These are phyloP conservation scores for Rhodosporidiobolus sp. DNA, from an alignment of 768 basidiomycete species.

Conservation along the genomic window DNA sequence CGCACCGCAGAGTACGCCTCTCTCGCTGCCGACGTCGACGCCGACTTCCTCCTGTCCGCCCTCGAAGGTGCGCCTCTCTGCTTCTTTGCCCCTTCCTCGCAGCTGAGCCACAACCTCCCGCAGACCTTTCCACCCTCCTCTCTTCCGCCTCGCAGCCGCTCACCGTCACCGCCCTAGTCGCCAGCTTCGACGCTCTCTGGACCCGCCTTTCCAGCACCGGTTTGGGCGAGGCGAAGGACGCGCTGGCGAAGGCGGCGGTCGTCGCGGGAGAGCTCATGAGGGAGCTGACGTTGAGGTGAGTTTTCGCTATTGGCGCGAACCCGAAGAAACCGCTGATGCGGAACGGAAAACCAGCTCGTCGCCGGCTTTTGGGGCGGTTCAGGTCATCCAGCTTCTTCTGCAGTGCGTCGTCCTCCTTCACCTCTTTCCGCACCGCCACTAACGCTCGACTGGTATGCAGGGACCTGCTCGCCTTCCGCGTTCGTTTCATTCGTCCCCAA, in stretches of 20 bases:
- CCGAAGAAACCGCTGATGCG: too few species aligned
- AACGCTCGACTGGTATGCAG: not conserved
- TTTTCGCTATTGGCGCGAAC: conserved; percentile 16
- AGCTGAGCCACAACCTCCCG: conserved; percentile 41
- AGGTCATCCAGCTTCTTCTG: conserved; percentile 57
- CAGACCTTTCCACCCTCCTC: conserved; percentile 42
- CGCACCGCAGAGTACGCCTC: conserved; percentile 66
- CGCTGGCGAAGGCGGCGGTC: conserved; percentile 89
- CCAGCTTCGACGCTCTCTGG: conserved; percentile 59
- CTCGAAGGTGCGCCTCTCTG: conserved; percentile 70
- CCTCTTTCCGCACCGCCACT: not conserved
- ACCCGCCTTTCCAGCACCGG: too few species aligned
- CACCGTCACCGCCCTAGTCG: conserved; percentile 80
- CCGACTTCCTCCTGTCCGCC: conserved; percentile 79
- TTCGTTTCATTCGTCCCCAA: not conserved
- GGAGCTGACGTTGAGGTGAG: conserved; percentile 63
- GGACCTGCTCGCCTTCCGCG: not conserved
- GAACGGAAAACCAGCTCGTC: not conserved
- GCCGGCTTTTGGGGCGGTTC: conserved; percentile 72
- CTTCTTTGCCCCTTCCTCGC: conserved; percentile 71
- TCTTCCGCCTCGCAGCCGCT: conserved; percentile 69
- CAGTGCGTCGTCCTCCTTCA: not conserved
- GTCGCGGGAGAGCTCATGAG: conserved; percentile 91
- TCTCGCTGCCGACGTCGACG: conserved; percentile 85
- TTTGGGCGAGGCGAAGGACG: not conserved